A percentile compares a stretch with the other conserved stretches of the same genome.
phyloP scores from a whole-genome alignment of 176 grass and related monocot genomes.

The Triticum monococcum region DNA sequence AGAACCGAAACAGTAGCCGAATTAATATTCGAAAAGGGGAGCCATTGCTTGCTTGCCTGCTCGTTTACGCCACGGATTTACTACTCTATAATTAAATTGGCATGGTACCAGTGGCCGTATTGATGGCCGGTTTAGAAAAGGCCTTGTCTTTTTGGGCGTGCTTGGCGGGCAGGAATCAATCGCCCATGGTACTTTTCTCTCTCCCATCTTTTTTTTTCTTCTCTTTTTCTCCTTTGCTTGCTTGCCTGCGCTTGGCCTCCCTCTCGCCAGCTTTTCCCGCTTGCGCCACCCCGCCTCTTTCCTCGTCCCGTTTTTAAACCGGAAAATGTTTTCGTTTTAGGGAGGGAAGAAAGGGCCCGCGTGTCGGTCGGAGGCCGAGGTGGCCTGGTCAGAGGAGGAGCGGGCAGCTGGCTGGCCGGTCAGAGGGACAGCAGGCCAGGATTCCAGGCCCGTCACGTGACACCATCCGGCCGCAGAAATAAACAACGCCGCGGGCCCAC shows the following conservation, averaged over 20 bases:
- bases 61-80: conserved; percentile 8
- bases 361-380: not conserved
- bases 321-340: not conserved
- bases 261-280: not conserved
- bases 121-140: conserved; percentile 17
- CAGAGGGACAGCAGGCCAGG: conserved; percentile 21
- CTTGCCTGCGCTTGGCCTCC: not conserved
- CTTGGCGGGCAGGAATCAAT: conserved; percentile 39
- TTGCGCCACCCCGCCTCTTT: conserved; percentile 6
- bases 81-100: not conserved
- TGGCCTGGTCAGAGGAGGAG: conserved; percentile 7
- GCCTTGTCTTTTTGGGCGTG: conserved; percentile 57
- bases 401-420: not conserved
- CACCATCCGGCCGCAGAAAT: conserved; percentile 6
- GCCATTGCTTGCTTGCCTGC: not conserved
- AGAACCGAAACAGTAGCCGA: not conserved
- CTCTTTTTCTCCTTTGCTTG: not conserved
- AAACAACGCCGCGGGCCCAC: not conserved
- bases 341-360: not conserved
- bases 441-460: conserved; percentile 24
- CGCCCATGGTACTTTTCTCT: not conserved
- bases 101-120: not conserved
- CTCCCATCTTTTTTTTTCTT: not conserved
- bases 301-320: not conserved
- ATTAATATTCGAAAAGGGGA: conserved; percentile 13